phyloP scores from a whole-genome alignment of 306 rosid genomes.

The Dryas octopetala region DNA sequence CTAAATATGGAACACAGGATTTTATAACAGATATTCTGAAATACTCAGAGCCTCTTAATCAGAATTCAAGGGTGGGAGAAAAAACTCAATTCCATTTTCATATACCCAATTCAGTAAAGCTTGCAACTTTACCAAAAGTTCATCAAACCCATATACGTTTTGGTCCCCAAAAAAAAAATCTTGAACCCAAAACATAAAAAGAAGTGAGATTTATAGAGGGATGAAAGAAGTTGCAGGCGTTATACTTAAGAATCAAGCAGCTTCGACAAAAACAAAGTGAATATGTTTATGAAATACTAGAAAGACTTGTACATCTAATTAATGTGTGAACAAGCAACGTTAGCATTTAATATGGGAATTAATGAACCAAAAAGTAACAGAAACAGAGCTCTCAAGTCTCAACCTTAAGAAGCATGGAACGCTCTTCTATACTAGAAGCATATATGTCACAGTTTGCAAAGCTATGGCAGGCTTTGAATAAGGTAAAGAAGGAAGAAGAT shows the following conservation, averaged over 20 bases:
- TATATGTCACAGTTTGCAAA: not conserved
- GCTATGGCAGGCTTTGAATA: not conserved
- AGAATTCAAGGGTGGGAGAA: not conserved
- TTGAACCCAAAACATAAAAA: not conserved
- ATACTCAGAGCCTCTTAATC: not conserved
- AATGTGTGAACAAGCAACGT: not conserved
- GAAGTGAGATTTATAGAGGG: not conserved
- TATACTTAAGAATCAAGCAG: not conserved
- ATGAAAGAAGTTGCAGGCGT: not conserved
- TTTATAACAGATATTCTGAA: not conserved
- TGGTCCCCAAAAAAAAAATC: not conserved
- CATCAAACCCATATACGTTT: not conserved
- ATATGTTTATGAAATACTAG: not conserved
- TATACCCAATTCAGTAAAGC: not conserved
- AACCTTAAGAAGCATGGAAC: conserved; percentile 20
- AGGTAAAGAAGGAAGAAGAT: not conserved
- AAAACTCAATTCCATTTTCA: not conserved
- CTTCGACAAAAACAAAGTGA: not conserved
- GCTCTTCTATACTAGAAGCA: not conserved
- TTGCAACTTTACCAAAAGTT: conserved; percentile 4
- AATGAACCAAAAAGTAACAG: not conserved
- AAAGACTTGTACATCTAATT: not conserved
- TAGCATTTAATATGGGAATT: not conserved
- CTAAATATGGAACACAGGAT: not conserved
- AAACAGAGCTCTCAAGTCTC: not conserved